Percentiles rank a stretch among this genome's conserved stretches.
These are phyloP conservation scores for Eutypa lata DNA, from an alignment of 2,329 filamentous ascomycete genomes.

Conservation along the genomic window DNA sequence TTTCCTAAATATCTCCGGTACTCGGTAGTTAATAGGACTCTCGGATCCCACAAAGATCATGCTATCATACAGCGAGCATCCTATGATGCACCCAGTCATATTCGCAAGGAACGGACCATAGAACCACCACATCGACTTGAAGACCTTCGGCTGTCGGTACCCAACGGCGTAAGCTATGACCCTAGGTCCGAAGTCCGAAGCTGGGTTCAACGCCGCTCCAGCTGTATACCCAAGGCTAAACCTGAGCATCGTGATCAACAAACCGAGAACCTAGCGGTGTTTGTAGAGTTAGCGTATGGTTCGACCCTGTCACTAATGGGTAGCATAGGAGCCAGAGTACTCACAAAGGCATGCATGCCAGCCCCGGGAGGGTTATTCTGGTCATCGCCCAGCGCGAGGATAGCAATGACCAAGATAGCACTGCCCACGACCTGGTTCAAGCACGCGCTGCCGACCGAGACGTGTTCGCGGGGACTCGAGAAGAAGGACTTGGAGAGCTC, in stretches of 20 bases:
- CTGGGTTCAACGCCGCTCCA: conserved; percentile 33
- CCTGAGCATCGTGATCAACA: conserved; percentile 31
- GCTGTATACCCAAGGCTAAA: conserved; percentile 34
- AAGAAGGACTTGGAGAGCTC: conserved; percentile 29
- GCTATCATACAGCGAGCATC: conserved; percentile 27
- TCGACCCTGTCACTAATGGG: no score
- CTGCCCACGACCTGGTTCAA: conserved; percentile 32
- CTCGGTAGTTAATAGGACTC: conserved; percentile 22
- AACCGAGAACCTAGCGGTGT: conserved; percentile 24
- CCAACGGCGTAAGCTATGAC: conserved; percentile 30
- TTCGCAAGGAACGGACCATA: conserved; percentile 27
- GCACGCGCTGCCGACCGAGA: conserved; percentile 24
- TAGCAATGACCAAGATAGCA: conserved; percentile 32
- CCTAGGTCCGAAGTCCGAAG: conserved; percentile 33
- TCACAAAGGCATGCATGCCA: conserved; percentile 33
- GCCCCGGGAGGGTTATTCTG: conserved; percentile 35
- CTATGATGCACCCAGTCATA: conserved; percentile 22
- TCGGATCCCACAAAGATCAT: conserved; percentile 27
- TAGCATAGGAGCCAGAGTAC: no score
- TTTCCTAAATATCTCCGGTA: conserved; percentile 4
- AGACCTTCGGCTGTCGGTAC: conserved; percentile 23
- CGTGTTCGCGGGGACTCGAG: conserved; percentile 23
- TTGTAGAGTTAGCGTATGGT: background rate
- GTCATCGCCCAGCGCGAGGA: conserved; percentile 34
- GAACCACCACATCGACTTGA: conserved; percentile 28